A percentile compares a stretch with the other conserved stretches of the same genome.
phyloP scores from a whole-genome alignment of 2,329 filamentous ascomycete genomes.

The Neonectria punicea region DNA sequence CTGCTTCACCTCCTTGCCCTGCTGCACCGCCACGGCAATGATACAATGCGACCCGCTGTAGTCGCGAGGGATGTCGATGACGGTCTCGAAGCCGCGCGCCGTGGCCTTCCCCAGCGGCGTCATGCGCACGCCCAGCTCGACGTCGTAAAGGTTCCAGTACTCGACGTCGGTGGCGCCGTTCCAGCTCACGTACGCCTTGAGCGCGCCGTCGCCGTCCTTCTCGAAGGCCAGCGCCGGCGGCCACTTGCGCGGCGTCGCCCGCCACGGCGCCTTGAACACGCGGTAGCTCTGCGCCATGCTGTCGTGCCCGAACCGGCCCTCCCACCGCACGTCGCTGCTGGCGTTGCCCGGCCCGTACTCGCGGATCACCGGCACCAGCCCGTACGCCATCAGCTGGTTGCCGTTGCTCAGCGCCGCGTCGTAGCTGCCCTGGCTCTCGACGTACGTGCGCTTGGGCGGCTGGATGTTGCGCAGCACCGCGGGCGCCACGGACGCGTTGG shows the following conservation, averaged over 20 bases:
- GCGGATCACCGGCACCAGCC: constrained; percentile 36
- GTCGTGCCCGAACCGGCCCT: constrained; percentile 38
- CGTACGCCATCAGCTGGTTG: constrained; percentile 39
- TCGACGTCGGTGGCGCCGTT: constrained; percentile 43
- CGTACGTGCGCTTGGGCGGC: not conserved
- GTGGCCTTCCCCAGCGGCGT: constrained; percentile 9
- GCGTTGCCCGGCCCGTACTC: constrained; percentile 37
- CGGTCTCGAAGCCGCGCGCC: constrained; percentile 38
- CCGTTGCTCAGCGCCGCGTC: constrained; percentile 31
- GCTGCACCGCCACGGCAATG: constrained; percentile 32
- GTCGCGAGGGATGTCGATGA: constrained; percentile 29
- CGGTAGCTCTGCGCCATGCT: constrained; percentile 36
- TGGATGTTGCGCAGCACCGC: constrained; percentile 18
- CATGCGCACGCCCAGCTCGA: constrained; percentile 6
- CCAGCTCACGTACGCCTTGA: constrained; percentile 39
- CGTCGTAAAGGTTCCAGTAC: constrained; percentile 35
- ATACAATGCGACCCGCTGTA: constrained; percentile 35
- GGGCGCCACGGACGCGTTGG: constrained; percentile 17
- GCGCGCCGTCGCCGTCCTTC: not conserved
- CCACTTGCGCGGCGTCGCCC: constrained; percentile 36
- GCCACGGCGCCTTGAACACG: constrained; percentile 39
- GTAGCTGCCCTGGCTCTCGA: constrained; percentile 33
- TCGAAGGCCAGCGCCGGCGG: constrained; percentile 28
- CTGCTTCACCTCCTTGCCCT: constrained; percentile 29
- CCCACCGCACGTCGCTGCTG: constrained; percentile 38